These are phyloP conservation scores for Nemania abortiva DNA, from an alignment of 2,329 filamentous ascomycete genomes.

Conservation along the genomic window DNA sequence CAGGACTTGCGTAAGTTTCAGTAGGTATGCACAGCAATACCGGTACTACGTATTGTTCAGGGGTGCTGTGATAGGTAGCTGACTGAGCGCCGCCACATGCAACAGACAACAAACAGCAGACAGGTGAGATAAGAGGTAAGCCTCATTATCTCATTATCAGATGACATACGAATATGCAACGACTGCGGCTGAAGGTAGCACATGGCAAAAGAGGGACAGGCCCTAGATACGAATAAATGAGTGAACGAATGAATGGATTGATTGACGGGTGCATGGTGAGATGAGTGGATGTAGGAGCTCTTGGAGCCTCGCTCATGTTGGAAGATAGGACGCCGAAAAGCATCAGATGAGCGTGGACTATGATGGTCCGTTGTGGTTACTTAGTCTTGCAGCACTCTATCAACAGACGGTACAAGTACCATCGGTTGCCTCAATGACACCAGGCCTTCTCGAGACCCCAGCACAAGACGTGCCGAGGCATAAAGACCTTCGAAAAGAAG, in stretches of 20 bases:
- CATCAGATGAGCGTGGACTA: constrained; percentile 63
- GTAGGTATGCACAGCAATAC: neutral
- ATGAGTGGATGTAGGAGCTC: constrained; percentile 59
- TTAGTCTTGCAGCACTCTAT: constrained; percentile 56
- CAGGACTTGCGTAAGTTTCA: neutral
- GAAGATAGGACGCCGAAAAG: constrained; percentile 38
- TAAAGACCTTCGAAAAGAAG: constrained; percentile 50
- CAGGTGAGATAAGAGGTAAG: constrained; percentile 4
- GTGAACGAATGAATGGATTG: neutral
- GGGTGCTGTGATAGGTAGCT: neutral
- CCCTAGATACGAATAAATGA: neutral
- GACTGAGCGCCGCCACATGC: constrained; percentile 19
- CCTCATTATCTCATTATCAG: constrained; percentile 22
- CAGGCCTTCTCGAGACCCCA: constrained; percentile 51
- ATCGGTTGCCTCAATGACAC: constrained; percentile 41
- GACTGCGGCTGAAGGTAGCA: constrained; percentile 13
- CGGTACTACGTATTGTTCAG: neutral
- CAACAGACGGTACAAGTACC: constrained; percentile 42
- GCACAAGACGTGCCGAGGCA: constrained; percentile 52
- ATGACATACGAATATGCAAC: constrained; percentile 11
- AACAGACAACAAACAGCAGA: constrained; percentile 10
- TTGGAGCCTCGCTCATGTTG: constrained; percentile 65
- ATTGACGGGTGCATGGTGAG: neutral
- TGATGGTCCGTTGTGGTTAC: constrained; percentile 61
- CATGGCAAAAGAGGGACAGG: neutral